Evolutionary conservation across 2,329 filamentous ascomycete species (phyloP), one percentile per base, ranked within the genome.

Genomic region (Neofusicoccum sp.): DNA sequence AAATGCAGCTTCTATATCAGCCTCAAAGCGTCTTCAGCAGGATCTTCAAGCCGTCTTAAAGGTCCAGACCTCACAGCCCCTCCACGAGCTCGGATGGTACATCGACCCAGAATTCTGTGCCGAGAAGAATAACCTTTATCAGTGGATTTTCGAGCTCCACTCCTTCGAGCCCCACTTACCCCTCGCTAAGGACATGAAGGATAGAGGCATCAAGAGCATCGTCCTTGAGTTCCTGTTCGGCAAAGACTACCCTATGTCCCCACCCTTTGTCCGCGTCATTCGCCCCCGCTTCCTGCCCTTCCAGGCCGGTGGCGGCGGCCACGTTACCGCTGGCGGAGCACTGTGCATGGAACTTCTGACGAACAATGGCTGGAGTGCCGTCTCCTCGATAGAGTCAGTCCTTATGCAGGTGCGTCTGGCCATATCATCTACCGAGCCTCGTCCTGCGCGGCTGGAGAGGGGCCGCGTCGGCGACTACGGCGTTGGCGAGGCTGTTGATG

Each of bases 71-170:
- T 77, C 71, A 9, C 85, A 82, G 1, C 82, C 85, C 0, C 71
- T 84, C 1, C 82, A 87, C 62, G 84, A 89, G 62, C 81, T 96
- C 0, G 93, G 93, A 14, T 96, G 92, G 91, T 91, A 91, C 69
- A 86, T 96, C 60, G 84, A 96, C 68, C 76, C 82, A 12, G 78
- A 80, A 11, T 82, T 84, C 53, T 78, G 93, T 38, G 82, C 79
- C 5, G 81, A 83, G 43, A 78, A 91, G 47, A 81, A 78, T 24
- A 96, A 93, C 68, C 81, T 92, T 63, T 96, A 95, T 69, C 91
- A 96, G 69, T 96, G 92, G 92, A 91, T 96, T 62, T 86, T 96
- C 5, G 90, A 96, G 72, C 78, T 97, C 1, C 93, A 96, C 72
- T 90, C 88, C 44, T 96, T 96, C 68, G 88, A 91, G 26, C 65